Base-by-base conservation (phyloP, 202 grass and related monocot species). In the Zizania palustris region DNA sequence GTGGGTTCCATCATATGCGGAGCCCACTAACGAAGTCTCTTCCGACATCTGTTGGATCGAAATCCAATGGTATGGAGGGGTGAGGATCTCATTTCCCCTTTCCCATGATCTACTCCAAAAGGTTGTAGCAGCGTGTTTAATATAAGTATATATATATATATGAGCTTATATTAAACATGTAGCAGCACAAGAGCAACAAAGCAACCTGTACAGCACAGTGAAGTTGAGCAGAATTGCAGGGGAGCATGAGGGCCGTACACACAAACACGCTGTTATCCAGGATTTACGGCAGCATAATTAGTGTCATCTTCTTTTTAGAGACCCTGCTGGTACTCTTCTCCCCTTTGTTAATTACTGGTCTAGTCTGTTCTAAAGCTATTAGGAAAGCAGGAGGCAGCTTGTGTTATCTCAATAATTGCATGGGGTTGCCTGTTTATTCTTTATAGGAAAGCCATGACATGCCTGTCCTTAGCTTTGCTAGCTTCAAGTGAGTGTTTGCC, bases 321-420 rank as follows among this genome's bases (percentile, higher is more conserved):
- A 64, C 48, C 11, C 16, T 56, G 63, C 20, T 38, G 48, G 18
- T 72, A 33, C 61, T 20, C 15, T 20, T 40, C 36, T 6, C 39
- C 28, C 38, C 34, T 59, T 73, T 82, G 50, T 33, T 78, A 81
- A 65, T 82, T 82, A 55, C 51, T 55, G 3, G n/a, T 20, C 51
- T 3, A 44, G 49, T 60, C 45, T 72, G 67, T 53, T 71, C 50
- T 44, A 82, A 78, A 73, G 67, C 51, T 53, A 40, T 20, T 40
- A 16, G 35, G 5, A 55, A 77, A 78, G 62, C 18, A 38, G 18
- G 19, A n/a, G 28, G 67, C 79, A 87, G 60, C 36, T 72, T 36
- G 67, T 77, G 21, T 82, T 87, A 82, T 34, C 79, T 87, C 67
- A 82, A 67, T 87, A 73, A 87, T 86, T 82, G 15, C 50, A 72